Conservation (phyloP, 164 flowering plant species). For the Annona squamosa region DNA sequence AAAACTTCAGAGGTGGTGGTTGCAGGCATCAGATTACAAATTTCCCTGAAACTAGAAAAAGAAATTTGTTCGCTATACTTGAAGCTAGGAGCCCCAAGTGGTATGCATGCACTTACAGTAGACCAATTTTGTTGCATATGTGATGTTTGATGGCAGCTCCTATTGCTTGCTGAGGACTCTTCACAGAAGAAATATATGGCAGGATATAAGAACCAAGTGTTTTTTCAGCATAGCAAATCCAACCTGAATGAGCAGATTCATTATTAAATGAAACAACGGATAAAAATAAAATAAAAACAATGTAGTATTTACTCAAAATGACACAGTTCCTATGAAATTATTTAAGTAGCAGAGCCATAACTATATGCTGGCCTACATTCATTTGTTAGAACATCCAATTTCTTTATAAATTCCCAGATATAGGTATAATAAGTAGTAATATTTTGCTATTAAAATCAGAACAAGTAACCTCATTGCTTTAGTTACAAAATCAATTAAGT, state of each 20-base stretch:
- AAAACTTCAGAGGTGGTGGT: no score
- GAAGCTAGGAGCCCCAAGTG: neutral
- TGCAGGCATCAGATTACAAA: no score
- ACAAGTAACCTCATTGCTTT: no score
- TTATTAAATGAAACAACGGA: neutral
- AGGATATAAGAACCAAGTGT: constrained; percentile 83
- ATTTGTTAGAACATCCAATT: neutral
- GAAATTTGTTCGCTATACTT: neutral
- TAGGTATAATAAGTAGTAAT: neutral
- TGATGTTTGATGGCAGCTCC: constrained; percentile 75
- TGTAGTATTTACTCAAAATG: no score
- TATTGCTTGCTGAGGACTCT: constrained; percentile 94
- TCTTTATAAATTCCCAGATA: neutral
- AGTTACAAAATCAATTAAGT: no score
- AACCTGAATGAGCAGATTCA: constrained; percentile 43
- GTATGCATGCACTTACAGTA: constrained; percentile 32
- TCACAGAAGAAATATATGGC: constrained; percentile 84
- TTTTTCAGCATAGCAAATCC: constrained; percentile 99
- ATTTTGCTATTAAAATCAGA: no score
- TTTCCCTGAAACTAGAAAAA: neutral
- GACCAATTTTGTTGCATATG: constrained; percentile 52
- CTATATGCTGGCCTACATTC: no score
- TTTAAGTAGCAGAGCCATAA: no score
- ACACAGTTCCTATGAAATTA: no score
- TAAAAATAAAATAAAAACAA: no score